Conservation (phyloP, 2,329 filamentous ascomycete species). For the Verticillium zaregamsianum region DNA sequence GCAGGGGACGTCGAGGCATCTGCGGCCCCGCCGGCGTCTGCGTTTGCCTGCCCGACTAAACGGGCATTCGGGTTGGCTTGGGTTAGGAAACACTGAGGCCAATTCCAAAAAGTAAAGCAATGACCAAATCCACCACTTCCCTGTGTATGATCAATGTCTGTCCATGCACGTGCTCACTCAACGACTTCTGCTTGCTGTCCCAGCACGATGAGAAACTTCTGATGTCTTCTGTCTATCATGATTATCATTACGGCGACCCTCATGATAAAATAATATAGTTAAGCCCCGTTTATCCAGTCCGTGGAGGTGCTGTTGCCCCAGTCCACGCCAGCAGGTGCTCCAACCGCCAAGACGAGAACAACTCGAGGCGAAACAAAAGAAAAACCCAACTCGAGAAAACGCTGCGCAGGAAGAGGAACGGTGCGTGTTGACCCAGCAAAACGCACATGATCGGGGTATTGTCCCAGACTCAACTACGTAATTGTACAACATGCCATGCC, state of each 20-base stretch:
- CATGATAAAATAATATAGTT: not conserved
- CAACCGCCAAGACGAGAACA: not conserved
- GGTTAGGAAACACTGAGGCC: not conserved
- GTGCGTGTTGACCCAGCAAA: not conserved
- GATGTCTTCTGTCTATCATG: not conserved
- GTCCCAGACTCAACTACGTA: not conserved
- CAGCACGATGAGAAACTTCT: not conserved
- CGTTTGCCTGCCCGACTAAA: not conserved
- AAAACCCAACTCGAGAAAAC: not conserved
- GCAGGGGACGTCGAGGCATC: not conserved
- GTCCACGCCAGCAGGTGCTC: not conserved
- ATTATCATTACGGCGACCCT: not conserved
- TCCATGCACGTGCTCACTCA: not conserved
- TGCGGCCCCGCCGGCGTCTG: not conserved
- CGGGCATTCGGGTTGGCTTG: not conserved
- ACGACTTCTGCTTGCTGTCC: not conserved
- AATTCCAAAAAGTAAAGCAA: constrained; percentile 1
- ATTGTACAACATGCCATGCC: not conserved
- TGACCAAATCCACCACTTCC: not conserved
- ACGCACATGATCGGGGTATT: not conserved
- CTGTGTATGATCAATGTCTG: not conserved
- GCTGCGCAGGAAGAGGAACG: not conserved
- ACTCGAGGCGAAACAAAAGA: not conserved
- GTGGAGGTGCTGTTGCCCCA: not conserved
- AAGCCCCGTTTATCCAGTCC: not conserved